Conservation (phyloP, 305 asterid genomes). For the Ilex paraguariensis region DNA sequence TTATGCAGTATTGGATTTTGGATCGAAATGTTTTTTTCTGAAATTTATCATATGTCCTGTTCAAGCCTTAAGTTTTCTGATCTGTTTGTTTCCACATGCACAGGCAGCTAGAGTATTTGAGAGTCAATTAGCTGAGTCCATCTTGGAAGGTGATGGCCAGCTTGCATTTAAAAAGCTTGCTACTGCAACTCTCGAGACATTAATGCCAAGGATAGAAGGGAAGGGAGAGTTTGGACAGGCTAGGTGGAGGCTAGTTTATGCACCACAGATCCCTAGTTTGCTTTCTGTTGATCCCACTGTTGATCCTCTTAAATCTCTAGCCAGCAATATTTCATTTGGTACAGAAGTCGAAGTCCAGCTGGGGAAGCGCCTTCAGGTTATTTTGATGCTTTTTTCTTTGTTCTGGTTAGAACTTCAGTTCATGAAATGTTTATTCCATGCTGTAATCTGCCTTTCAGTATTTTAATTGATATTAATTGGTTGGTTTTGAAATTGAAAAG, state of each 20-base stretch:
- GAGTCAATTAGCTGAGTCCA: constrained; percentile 97
- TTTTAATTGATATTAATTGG: too few species aligned
- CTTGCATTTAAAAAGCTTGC: constrained; percentile 99
- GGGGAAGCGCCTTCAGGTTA: constrained; percentile 98
- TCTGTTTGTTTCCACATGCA: constrained; percentile 15
- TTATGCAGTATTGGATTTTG: too few species aligned
- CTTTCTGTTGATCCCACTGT: constrained; percentile 93
- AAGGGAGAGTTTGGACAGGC: constrained; percentile 99
- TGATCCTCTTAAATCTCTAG: constrained; percentile 94
- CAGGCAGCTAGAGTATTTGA: constrained; percentile 99
- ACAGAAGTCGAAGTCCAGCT: constrained; percentile 98
- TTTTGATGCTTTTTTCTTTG: constrained; percentile 10
- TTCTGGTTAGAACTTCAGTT: neutral
- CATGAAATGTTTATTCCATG: neutral
- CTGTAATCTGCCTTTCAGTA: neutral
- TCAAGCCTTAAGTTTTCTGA: too few species aligned
- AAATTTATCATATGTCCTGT: too few species aligned
- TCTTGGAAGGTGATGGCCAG: constrained; percentile 95
- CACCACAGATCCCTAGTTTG: constrained; percentile 95
- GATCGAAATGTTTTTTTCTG: too few species aligned
- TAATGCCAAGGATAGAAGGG: constrained; percentile 99
- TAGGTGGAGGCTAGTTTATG: constrained; percentile 97
- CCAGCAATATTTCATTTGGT: constrained; percentile 97
- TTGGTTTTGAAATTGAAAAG: neutral
- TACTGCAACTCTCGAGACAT: constrained; percentile 86